phyloP scores from a whole-genome alignment of 2,329 filamentous ascomycete species.

The Metarhizium rileyi region DNA sequence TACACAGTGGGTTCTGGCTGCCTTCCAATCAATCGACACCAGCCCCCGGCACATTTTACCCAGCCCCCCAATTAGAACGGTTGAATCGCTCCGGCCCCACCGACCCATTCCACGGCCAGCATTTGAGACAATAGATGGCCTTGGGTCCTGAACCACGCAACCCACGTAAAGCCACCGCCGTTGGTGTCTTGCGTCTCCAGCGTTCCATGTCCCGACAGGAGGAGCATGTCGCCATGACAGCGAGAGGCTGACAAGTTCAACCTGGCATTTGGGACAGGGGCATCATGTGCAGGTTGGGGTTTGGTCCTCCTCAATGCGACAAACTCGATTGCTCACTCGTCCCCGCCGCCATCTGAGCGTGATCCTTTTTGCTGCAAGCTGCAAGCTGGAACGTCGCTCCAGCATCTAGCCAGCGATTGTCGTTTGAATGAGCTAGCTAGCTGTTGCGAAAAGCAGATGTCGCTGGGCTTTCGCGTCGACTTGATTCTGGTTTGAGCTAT shows the following conservation, averaged over 20 bases:
- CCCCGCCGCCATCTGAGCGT: not conserved
- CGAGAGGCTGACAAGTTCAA: not conserved
- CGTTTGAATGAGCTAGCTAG: not conserved
- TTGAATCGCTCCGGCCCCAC: not conserved
- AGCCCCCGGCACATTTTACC: no score
- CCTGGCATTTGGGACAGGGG: no score
- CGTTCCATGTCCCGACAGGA: not conserved
- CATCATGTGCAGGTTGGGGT: not conserved
- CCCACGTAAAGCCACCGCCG: not conserved
- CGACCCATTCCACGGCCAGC: not conserved
- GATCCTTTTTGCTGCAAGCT: not conserved
- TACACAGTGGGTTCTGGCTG: not conserved
- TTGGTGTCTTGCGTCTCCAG: not conserved
- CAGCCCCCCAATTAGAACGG: not conserved
- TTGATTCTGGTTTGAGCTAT: not conserved
- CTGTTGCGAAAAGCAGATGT: not conserved
- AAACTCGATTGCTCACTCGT: not conserved
- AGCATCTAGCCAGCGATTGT: not conserved
- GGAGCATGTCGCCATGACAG: not conserved
- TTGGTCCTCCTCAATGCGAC: not conserved
- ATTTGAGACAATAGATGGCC: not conserved
- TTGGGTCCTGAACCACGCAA: not conserved
- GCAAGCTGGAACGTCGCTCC: not conserved
- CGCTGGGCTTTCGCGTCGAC: not conserved
- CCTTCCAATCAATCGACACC: no score